Conservation (phyloP, 2,329 filamentous ascomycete genomes). For the Ramularia collo-cygni region DNA sequence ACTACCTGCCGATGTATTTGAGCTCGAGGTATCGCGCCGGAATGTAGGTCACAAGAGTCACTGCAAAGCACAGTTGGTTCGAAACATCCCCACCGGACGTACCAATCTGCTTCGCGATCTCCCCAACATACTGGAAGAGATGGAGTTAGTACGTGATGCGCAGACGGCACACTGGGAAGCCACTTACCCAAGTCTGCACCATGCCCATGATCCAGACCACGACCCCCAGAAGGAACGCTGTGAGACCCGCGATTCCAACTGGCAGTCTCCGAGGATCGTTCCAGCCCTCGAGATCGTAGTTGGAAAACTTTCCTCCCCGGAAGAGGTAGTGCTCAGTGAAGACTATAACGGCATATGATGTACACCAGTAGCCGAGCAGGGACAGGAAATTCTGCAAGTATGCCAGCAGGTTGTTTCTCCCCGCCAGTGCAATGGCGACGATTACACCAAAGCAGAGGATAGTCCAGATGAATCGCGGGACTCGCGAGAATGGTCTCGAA, state of each 20-base stretch:
- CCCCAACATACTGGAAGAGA: constrained; percentile 37
- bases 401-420: constrained; percentile 35
- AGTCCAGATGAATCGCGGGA: constrained; percentile 46
- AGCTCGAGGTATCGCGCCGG: constrained; percentile 45
- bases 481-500: constrained; percentile 42
- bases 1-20: constrained; percentile 37
- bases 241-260: constrained; percentile 35
- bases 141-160: neutral
- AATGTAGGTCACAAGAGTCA: constrained; percentile 43
- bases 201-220: constrained; percentile 50
- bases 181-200: constrained; percentile 28
- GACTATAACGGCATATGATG: constrained; percentile 41
- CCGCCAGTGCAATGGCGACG: constrained; percentile 38
- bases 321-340: constrained; percentile 42
- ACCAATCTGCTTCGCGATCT: constrained; percentile 51
- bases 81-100: constrained; percentile 51
- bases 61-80: constrained; percentile 47
- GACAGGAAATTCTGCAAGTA: constrained; percentile 42
- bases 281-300: constrained; percentile 42
- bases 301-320: constrained; percentile 33
- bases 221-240: constrained; percentile 35
- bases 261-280: constrained; percentile 39
- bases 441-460: constrained; percentile 38
- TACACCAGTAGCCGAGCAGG: constrained; percentile 43
- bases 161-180: too few species aligned